Conservation (phyloP, 106 monocot species). For the Dioscorea alata region DNA sequence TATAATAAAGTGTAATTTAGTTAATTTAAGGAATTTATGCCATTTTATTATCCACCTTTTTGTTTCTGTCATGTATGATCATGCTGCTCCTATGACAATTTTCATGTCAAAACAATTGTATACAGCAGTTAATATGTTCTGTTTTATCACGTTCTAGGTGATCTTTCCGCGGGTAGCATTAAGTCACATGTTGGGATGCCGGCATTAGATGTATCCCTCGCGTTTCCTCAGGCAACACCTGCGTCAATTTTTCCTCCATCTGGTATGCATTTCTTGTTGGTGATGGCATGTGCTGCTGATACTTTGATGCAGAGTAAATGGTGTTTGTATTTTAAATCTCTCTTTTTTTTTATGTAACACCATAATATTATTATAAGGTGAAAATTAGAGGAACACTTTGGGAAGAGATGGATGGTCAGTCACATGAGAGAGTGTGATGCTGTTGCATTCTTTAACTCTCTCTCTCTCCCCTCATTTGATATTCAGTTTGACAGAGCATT, state of each 20-base stretch:
- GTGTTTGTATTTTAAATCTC: too few relatives aligned
- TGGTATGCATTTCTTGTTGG: slow-evolving; percentile 26
- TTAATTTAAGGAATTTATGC: too few relatives aligned
- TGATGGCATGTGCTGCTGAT: background rate
- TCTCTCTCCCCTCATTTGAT: too few relatives aligned
- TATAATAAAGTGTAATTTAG: too few relatives aligned
- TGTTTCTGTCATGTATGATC: too few relatives aligned
- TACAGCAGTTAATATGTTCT: background rate
- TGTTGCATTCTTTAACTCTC: too few relatives aligned
- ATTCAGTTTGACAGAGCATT: too few relatives aligned
- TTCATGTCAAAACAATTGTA: too few relatives aligned
- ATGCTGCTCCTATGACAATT: too few relatives aligned
- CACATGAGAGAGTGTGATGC: background rate
- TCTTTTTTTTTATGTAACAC: too few relatives aligned
- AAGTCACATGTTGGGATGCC: slow-evolving; percentile 45
- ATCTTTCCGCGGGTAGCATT: slow-evolving; percentile 9
- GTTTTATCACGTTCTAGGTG: slow-evolving; percentile 17
- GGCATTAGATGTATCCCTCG: slow-evolving; percentile 58
- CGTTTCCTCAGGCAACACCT: slow-evolving; percentile 96
- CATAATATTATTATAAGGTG: too few relatives aligned
- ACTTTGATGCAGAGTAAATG: background rate
- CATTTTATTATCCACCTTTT: too few relatives aligned
- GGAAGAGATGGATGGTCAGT: background rate
- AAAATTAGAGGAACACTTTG: background rate
- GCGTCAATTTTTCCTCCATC: slow-evolving; percentile 75